Evolutionary conservation across 768 basidiomycete genomes (phyloP).

Genomic region (Rhodocollybia butyracea): DNA sequence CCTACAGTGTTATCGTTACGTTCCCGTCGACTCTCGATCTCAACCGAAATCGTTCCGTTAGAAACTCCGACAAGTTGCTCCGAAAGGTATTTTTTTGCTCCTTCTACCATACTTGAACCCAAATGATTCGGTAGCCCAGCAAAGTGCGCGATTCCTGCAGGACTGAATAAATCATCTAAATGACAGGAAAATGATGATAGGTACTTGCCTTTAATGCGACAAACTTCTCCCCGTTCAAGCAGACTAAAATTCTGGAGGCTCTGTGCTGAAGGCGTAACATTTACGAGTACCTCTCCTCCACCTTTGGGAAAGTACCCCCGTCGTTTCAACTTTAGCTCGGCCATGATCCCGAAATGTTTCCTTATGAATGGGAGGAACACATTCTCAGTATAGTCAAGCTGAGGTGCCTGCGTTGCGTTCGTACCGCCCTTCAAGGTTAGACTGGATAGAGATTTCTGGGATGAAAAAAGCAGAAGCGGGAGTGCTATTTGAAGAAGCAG

Average conservation of each 20-base stretch:
- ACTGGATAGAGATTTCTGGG: constrained; percentile 31
- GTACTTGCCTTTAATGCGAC: constrained; percentile 39
- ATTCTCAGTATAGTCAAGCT: constrained; percentile 67
- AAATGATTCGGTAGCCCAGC: constrained; percentile 59
- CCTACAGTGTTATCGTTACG: constrained; percentile 45
- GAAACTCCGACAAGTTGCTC: constrained; percentile 28
- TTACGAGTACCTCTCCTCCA: constrained; percentile 57
- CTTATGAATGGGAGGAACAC: constrained; percentile 68
- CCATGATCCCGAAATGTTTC: constrained; percentile 48
- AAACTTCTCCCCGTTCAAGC: constrained; percentile 54
- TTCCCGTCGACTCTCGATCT: constrained; percentile 41
- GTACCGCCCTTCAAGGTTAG: constrained; percentile 68
- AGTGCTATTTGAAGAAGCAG: constrained; percentile 71
- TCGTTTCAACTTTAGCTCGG: constrained; percentile 44
- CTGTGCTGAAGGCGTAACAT: constrained; percentile 38
- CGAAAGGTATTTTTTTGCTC: constrained; percentile 44
- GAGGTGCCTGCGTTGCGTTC: constrained; percentile 68
- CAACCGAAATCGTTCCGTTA: constrained; percentile 26
- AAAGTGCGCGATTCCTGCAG: constrained; percentile 46
- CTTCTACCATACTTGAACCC: constrained; percentile 53
- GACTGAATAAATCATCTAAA: not conserved
- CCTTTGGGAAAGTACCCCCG: constrained; percentile 76
- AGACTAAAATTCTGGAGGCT: constrained; percentile 41
- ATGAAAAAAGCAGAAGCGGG: constrained; percentile 62
- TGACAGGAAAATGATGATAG: too few relatives aligned